phyloP scores from a whole-genome alignment of 2,329 filamentous ascomycete species.

The Penicillium sp. region DNA sequence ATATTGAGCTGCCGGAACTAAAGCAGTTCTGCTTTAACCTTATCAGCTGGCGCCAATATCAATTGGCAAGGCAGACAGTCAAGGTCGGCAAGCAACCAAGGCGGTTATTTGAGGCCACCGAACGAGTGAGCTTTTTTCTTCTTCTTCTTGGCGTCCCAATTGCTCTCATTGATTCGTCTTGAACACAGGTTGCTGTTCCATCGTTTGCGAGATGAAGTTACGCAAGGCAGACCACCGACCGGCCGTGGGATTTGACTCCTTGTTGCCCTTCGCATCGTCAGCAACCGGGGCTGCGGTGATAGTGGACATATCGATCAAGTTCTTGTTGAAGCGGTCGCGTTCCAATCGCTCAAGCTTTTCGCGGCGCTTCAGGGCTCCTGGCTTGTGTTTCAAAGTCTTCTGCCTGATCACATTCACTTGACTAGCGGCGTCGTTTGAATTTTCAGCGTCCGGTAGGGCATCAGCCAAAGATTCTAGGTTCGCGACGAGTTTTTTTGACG shows the following conservation, averaged over 20 bases:
- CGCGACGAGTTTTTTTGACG: slow-evolving; percentile 72
- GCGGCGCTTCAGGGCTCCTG: slow-evolving; percentile 78
- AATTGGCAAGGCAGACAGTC: background rate
- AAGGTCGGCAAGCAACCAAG: background rate
- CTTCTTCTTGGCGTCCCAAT: background rate
- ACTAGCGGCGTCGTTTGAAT: slow-evolving; percentile 44
- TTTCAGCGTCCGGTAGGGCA: slow-evolving; percentile 64
- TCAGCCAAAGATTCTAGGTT: slow-evolving; percentile 73
- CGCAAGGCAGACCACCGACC: slow-evolving; percentile 77
- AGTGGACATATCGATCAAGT: slow-evolving; percentile 68
- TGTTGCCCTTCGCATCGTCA: slow-evolving; percentile 20
- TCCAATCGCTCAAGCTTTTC: slow-evolving; percentile 75
- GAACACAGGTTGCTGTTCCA: slow-evolving; percentile 85
- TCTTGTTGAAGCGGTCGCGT: slow-evolving; percentile 77
- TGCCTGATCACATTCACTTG: slow-evolving; percentile 68
- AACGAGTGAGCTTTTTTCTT: background rate
- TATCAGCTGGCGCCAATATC: background rate
- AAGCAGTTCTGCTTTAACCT: background rate
- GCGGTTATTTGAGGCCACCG: background rate
- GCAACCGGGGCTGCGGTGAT: slow-evolving; percentile 31
- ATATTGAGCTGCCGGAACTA: background rate
- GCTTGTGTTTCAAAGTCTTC: slow-evolving; percentile 68
- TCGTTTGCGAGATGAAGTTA: slow-evolving; percentile 77
- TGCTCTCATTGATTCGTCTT: slow-evolving; percentile 32
- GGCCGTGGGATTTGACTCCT: slow-evolving; percentile 41